These are phyloP conservation scores for Cicer cuneatum DNA, from an alignment of 306 rosid species.

Conservation along the genomic window DNA sequence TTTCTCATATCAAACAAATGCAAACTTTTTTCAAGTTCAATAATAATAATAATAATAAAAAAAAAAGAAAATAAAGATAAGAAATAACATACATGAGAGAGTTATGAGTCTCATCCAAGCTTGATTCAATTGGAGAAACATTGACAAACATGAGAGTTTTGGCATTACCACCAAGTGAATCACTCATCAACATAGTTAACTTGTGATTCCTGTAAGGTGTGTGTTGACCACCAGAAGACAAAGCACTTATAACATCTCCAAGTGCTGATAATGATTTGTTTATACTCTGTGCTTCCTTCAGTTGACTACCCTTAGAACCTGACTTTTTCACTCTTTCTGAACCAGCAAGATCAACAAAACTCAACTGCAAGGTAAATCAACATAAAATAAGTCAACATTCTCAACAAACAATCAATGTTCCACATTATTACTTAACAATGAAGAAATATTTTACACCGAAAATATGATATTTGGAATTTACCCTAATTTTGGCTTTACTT, in stretches of 20 bases:
- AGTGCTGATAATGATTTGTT: slow-evolving; percentile 96
- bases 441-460: background rate
- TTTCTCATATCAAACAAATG: background rate
- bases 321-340: slow-evolving; percentile 96
- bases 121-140: slow-evolving; percentile 87
- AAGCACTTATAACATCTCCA: slow-evolving; percentile 87
- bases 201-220: slow-evolving; percentile 94
- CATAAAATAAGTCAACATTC: slow-evolving; percentile 12
- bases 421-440: background rate
- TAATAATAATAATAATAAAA: background rate
- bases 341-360: slow-evolving; percentile 99
- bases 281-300: slow-evolving; percentile 98
- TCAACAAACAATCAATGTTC: slow-evolving; percentile 28
- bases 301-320: slow-evolving; percentile 83
- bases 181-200: slow-evolving; percentile 97
- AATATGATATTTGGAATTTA: too few species aligned
- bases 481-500: too few species aligned
- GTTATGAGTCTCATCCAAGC: slow-evolving; percentile 89
- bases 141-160: slow-evolving; percentile 97
- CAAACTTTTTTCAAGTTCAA: slow-evolving; percentile 9
- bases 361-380: slow-evolving; percentile 62
- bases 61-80: background rate
- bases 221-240: slow-evolving; percentile 83
- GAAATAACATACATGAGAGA: slow-evolving; percentile 76
- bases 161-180: slow-evolving; percentile 96